phyloP scores from a whole-genome alignment of 169 alveolate genomes.

The Cryptosporidium sp. region DNA sequence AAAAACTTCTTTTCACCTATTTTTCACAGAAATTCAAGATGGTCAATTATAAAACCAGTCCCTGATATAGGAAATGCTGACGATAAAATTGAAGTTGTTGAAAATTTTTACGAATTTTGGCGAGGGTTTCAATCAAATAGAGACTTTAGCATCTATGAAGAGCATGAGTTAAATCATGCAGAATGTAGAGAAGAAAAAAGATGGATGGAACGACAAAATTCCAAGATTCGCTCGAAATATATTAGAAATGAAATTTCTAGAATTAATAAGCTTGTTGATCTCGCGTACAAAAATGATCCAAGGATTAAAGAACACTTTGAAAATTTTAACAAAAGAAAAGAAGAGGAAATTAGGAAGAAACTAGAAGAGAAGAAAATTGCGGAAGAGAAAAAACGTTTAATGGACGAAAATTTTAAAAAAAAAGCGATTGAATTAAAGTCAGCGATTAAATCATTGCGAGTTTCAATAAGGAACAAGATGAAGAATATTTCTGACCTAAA shows the following conservation, averaged over 20 bases:
- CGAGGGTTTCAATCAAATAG: constrained; percentile 90
- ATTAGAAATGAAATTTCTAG: constrained; percentile 89
- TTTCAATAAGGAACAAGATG: constrained; percentile 76
- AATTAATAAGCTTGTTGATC: constrained; percentile 89
- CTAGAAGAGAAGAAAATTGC: constrained; percentile 81
- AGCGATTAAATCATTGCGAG: constrained; percentile 77
- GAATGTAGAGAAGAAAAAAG: constrained; percentile 93
- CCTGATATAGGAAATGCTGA: constrained; percentile 90
- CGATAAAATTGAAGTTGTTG: constrained; percentile 87
- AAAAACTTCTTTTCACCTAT: constrained; percentile 84
- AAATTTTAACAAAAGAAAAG: constrained; percentile 82
- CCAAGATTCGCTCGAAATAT: constrained; percentile 88
- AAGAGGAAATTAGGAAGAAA: constrained; percentile 79
- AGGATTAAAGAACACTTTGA: constrained; percentile 83
- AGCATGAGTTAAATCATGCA: constrained; percentile 91
- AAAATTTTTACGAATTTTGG: constrained; percentile 92
- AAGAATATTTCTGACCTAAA: constrained; percentile 40
- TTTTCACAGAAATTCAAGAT: constrained; percentile 84
- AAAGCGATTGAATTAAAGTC: constrained; percentile 74
- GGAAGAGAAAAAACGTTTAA: constrained; percentile 73
- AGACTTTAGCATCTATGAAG: constrained; percentile 91
- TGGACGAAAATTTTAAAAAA: constrained; percentile 79
- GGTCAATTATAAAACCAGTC: constrained; percentile 93
- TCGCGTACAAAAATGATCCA: constrained; percentile 90
- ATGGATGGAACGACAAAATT: constrained; percentile 94